phyloP scores from a whole-genome alignment of 108 stramenopile species.

The Pseudonitzschia pungens region DNA sequence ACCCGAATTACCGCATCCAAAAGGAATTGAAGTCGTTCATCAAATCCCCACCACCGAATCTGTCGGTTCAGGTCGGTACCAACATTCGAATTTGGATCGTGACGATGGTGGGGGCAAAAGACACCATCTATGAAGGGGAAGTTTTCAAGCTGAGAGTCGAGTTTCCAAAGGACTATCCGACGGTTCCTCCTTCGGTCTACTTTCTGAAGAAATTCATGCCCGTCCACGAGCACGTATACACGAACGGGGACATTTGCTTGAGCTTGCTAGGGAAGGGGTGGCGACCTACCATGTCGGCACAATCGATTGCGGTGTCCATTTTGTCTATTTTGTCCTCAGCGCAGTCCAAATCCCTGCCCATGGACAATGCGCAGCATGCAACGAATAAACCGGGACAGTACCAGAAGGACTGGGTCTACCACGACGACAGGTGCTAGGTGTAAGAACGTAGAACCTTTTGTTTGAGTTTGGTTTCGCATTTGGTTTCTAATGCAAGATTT shows the following conservation, averaged over 20 bases:
- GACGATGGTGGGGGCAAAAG: slow-evolving; percentile 80
- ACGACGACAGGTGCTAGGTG: slow-evolving; percentile 88
- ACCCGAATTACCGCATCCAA: slow-evolving; percentile 85
- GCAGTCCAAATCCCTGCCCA: slow-evolving; percentile 86
- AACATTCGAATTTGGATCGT: slow-evolving; percentile 93
- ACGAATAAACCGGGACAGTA: slow-evolving; percentile 84
- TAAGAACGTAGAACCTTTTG: neutral
- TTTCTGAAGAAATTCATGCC: slow-evolving; percentile 76
- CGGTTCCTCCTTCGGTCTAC: slow-evolving; percentile 90
- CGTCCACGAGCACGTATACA: slow-evolving; percentile 93
- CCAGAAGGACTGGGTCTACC: slow-evolving; percentile 94
- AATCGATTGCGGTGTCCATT: slow-evolving; percentile 87
- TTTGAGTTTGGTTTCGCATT: neutral
- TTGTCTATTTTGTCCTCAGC: slow-evolving; percentile 91
- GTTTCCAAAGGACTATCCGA: slow-evolving; percentile 90
- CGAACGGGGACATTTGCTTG: slow-evolving; percentile 97
- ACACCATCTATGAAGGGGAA: slow-evolving; percentile 90
- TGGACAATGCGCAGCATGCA: slow-evolving; percentile 92
- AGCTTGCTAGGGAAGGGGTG: slow-evolving; percentile 93
- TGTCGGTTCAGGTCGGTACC: slow-evolving; percentile 84
- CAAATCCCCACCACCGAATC: slow-evolving; percentile 76
- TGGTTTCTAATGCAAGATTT: neutral
- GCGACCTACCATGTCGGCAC: slow-evolving; percentile 95
- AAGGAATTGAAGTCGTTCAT: slow-evolving; percentile 85
- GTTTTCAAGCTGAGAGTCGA: slow-evolving; percentile 86